phyloP scores from a whole-genome alignment of 768 basidiomycete genomes.

The Suillus cothurnatus region DNA sequence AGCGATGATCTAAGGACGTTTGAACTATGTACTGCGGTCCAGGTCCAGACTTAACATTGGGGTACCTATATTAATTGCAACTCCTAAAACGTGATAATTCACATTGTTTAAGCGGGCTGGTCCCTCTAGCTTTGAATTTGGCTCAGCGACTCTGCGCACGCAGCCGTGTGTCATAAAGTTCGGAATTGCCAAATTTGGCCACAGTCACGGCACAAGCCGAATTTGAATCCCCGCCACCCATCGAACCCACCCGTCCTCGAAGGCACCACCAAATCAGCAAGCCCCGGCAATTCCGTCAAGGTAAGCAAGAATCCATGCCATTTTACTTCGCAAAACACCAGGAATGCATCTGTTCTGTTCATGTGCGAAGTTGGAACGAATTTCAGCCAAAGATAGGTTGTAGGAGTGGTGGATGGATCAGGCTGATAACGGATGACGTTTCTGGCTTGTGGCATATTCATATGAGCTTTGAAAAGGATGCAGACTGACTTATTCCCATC shows the following conservation, averaged over 20 bases:
- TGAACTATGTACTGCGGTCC: background rate
- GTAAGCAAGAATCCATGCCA: conserved; percentile 48
- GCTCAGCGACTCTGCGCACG: background rate
- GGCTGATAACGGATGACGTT: conserved; percentile 39
- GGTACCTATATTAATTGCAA: background rate
- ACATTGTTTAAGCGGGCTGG: background rate
- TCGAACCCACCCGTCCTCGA: conserved; percentile 16
- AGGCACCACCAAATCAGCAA: conserved; percentile 24
- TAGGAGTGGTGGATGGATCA: conserved; percentile 45
- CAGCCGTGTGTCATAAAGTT: background rate
- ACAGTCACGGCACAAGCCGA: conserved; percentile 31
- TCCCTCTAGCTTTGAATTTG: background rate
- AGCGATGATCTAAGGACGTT: background rate
- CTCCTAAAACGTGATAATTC: background rate
- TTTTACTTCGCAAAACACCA: conserved; percentile 15
- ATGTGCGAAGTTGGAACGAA: background rate
- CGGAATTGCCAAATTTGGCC: conserved; percentile 14
- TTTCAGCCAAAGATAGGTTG: conserved; percentile 16
- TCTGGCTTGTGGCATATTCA: conserved; percentile 17
- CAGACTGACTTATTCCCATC: conserved; percentile 19
- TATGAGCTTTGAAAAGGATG: conserved; percentile 12
- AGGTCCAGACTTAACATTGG: background rate
- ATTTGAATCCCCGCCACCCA: conserved; percentile 26
- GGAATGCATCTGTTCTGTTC: conserved; percentile 13
- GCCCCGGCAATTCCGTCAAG: conserved; percentile 53